A percentile compares a stretch with the other conserved stretches of the same genome.
Conservation (phyloP, 176 grass and related monocot species). For the Bothriochloa decipiens region DNA sequence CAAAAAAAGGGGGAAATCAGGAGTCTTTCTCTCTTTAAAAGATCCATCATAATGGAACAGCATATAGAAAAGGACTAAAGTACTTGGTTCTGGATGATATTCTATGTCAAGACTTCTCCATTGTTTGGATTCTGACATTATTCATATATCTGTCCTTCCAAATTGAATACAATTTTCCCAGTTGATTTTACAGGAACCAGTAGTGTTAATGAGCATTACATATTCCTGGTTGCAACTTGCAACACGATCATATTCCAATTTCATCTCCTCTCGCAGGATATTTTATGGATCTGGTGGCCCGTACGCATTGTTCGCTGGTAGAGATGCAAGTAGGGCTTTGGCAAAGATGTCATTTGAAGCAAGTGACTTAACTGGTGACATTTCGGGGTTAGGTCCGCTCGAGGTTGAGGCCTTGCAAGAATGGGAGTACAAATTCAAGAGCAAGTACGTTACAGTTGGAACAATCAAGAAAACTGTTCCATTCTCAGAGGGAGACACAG, state of each 20-base stretch:
- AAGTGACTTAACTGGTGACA: constrained; percentile 49
- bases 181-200: background rate
- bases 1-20: background rate
- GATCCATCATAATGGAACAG: constrained; percentile 1
- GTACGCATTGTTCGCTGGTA: constrained; percentile 53
- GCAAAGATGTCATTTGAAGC: constrained; percentile 64
- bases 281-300: constrained; percentile 66
- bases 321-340: constrained; percentile 56
- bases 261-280: constrained; percentile 33
- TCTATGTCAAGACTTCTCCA: background rate
- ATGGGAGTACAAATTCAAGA: constrained; percentile 69
- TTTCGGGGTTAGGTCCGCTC: constrained; percentile 44
- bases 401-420: constrained; percentile 59
- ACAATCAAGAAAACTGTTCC: constrained; percentile 43
- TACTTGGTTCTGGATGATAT: background rate
- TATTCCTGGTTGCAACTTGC: background rate
- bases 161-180: background rate
- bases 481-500: background rate
- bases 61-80: background rate
- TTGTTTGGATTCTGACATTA: background rate
- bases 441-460: constrained; percentile 63
- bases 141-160: background rate
- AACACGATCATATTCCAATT: background rate
- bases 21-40: background rate
- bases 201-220: background rate